Percentiles rank a stretch among this genome's conserved stretches.
These are phyloP conservation scores for Mycena belliarum DNA, from an alignment of 768 basidiomycete genomes.

Conservation along the genomic window DNA sequence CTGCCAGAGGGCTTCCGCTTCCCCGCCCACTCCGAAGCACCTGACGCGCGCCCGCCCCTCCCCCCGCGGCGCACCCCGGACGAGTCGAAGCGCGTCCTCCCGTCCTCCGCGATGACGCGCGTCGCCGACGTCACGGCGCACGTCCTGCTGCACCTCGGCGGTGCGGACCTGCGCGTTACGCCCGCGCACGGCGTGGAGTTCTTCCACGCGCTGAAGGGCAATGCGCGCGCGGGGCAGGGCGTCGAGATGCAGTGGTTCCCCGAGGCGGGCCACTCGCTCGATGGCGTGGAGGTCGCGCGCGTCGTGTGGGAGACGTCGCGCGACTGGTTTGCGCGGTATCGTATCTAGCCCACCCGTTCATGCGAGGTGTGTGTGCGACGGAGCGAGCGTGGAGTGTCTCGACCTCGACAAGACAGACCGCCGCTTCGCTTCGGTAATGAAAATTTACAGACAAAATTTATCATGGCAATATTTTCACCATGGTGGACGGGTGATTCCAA, in stretches of 20 bases:
- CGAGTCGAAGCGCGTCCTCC: constrained; percentile 43
- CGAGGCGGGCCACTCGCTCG: constrained; percentile 63
- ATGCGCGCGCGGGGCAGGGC: constrained; percentile 24
- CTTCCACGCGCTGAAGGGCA: constrained; percentile 65
- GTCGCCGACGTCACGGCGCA: constrained; percentile 52
- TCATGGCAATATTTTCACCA: too few relatives aligned
- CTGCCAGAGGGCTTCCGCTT: constrained; percentile 25
- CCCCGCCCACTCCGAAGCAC: not conserved
- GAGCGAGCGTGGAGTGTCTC: too few relatives aligned
- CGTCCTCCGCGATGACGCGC: constrained; percentile 57
- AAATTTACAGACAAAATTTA: too few relatives aligned
- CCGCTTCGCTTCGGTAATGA: too few relatives aligned
- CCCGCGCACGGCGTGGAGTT: constrained; percentile 62
- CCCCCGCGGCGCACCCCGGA: constrained; percentile 40
- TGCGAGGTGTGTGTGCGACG: too few relatives aligned
- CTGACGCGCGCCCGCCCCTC: constrained; percentile 1
- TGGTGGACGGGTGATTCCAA: too few relatives aligned
- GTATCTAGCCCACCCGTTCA: too few relatives aligned
- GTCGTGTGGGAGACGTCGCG: constrained; percentile 52
- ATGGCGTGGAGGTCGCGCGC: constrained; percentile 61
- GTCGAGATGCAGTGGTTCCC: constrained; percentile 65
- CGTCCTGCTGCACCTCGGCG: constrained; percentile 61
- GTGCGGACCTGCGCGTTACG: constrained; percentile 61
- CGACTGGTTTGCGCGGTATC: constrained; percentile 44
- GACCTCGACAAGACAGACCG: too few relatives aligned